phyloP scores from a whole-genome alignment of 352 stramenopile species.

The Pythium grandisporangium region DNA sequence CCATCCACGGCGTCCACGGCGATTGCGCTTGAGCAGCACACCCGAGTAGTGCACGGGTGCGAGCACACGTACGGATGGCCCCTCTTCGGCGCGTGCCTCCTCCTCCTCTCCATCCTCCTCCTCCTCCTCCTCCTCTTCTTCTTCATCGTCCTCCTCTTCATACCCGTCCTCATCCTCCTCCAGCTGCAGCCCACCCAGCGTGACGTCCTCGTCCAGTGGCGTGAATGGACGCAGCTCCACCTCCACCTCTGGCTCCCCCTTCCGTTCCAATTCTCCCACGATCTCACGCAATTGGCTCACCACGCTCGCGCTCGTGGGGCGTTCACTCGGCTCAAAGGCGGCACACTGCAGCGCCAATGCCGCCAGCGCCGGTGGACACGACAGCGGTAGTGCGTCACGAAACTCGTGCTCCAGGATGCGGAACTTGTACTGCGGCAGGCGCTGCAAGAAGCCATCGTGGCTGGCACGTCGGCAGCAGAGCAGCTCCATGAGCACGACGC shows the following conservation, averaged over 20 bases:
- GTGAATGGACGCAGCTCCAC: conserved; percentile 63
- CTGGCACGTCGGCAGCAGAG: conserved; percentile 76
- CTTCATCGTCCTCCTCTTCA: conserved; percentile 34
- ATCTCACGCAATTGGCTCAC: conserved; percentile 32
- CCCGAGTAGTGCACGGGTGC: conserved; percentile 40
- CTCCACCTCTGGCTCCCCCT: neutral
- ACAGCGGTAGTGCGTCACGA: conserved; percentile 41
- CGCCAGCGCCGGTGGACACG: conserved; percentile 49
- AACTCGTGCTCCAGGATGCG: conserved; percentile 54
- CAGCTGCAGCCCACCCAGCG: conserved; percentile 52
- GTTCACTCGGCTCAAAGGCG: conserved; percentile 64
- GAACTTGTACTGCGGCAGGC: conserved; percentile 80
- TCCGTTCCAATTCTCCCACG: conserved; percentile 25
- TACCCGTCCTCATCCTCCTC: conserved; percentile 32
- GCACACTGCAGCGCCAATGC: conserved; percentile 61
- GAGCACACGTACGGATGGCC: conserved; percentile 12
- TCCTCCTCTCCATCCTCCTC: conserved; percentile 20
- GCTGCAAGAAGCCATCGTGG: conserved; percentile 70
- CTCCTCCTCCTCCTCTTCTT: conserved; percentile 33
- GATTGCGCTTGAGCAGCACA: conserved; percentile 63
- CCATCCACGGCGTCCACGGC: conserved; percentile 60
- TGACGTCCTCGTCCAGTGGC: conserved; percentile 14
- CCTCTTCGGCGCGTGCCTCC: conserved; percentile 3
- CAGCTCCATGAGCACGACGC: conserved; percentile 83
- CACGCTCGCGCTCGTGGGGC: conserved; percentile 35